A percentile compares a stretch with the other conserved stretches of the same genome.
These are phyloP conservation scores for Aspergillus coremiiformis DNA, from an alignment of 495 filamentous ascomycete species.

Conservation along the genomic window DNA sequence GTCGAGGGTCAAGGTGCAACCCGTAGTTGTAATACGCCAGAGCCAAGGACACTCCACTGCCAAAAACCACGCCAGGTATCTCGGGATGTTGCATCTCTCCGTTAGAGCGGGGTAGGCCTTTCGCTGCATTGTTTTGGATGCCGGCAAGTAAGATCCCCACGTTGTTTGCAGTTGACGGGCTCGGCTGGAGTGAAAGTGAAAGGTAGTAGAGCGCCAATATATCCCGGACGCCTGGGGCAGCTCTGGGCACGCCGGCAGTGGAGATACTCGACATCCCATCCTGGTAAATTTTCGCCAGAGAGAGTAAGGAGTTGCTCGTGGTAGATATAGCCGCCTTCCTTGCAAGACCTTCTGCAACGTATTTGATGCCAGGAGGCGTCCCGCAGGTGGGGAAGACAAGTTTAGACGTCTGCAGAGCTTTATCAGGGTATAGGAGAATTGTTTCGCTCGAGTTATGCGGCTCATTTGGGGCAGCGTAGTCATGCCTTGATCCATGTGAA, in stretches of 20 bases:
- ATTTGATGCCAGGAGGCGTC: conserved; percentile 74
- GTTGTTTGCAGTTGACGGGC: conserved; percentile 97
- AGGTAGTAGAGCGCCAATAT: conserved; percentile 96
- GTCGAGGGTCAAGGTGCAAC: conserved; percentile 68
- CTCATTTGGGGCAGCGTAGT: conserved; percentile 21
- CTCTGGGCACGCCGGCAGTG: conserved; percentile 47
- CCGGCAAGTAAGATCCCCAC: conserved; percentile 94
- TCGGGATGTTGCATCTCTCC: conserved; percentile 38
- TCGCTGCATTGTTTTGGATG: conserved; percentile 67
- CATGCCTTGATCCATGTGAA: conserved; percentile 29
- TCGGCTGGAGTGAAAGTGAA: conserved; percentile 88
- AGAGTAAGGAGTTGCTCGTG: conserved; percentile 91
- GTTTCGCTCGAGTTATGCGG: conserved; percentile 43
- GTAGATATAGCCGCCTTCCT: conserved; percentile 81
- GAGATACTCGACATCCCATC: conserved; percentile 86
- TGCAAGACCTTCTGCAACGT: conserved; percentile 63
- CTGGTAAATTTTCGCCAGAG: conserved; percentile 96
- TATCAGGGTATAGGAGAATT: conserved; percentile 74
- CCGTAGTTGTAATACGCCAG: conserved; percentile 95
- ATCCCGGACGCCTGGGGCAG: conserved; percentile 75
- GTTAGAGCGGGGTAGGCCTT: conserved; percentile 26
- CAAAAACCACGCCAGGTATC: conserved; percentile 75
- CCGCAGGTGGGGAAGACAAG: conserved; percentile 75
- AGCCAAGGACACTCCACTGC: conserved; percentile 81
- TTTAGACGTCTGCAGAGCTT: conserved; percentile 74